Evolutionary conservation across 768 basidiomycete genomes (phyloP).

Genomic region (Pleurotus eryngii): DNA sequence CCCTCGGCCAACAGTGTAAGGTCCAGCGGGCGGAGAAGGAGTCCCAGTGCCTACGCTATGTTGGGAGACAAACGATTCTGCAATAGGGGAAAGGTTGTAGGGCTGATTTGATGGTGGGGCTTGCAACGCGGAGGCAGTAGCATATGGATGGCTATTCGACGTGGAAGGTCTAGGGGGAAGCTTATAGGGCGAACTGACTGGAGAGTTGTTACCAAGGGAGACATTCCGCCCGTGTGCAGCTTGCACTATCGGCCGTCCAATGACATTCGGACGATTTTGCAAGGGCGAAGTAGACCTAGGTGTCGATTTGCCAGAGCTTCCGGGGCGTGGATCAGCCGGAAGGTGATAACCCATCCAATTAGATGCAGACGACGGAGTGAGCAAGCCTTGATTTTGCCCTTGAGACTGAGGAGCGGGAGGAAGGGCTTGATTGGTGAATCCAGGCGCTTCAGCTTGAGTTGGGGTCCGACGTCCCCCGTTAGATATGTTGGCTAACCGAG

Average conservation of each 20-base stretch:
- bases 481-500: conserved; percentile 28
- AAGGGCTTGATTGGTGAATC: conserved; percentile 40
- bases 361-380: conserved; percentile 39
- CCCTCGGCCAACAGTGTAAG: conserved; percentile 58
- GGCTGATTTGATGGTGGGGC: conserved; percentile 30
- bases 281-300: conserved; percentile 44
- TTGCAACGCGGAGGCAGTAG: conserved; percentile 45
- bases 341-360: conserved; percentile 50
- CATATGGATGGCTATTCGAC: conserved; percentile 57
- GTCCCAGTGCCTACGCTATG: conserved; percentile 29
- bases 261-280: conserved; percentile 9
- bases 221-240: conserved; percentile 50
- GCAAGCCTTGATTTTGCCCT: conserved; percentile 27
- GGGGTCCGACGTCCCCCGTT: conserved; percentile 50
- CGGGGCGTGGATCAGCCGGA: conserved; percentile 61
- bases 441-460: conserved; percentile 49
- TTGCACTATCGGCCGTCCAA: conserved; percentile 1
- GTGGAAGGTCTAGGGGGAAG: conserved; percentile 41
- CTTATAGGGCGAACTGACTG: conserved; percentile 37
- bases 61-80: conserved; percentile 53
- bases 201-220: conserved; percentile 46
- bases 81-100: conserved; percentile 66
- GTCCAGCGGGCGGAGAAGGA: conserved; percentile 46
- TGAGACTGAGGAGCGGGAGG: conserved; percentile 33
- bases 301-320: conserved; percentile 40